Evolutionary conservation across 1,284 basidiomycete species (phyloP), one percentile per base, ranked within the genome.

Genomic region (Tetrapyrgos nigripes): DNA sequence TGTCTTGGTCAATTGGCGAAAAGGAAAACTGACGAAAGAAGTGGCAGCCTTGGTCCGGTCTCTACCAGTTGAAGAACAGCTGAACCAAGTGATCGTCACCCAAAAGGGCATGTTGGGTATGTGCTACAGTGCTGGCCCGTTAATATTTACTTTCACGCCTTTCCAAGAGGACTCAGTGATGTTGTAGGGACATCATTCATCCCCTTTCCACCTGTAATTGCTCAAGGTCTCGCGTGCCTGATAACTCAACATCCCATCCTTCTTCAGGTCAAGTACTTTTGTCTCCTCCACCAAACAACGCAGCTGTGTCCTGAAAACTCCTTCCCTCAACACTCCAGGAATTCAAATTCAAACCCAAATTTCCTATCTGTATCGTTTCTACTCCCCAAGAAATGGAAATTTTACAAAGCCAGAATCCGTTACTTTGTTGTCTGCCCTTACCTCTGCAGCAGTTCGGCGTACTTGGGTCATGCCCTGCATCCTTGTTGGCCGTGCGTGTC

Each of bases 21-120:
- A 79, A 99, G 97, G 97, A 97, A 97, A 83, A 98, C 96, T 14
- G 97, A 97, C 17, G 97, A 99, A n/a, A 87, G 97, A 99, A 89
- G 97, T 98, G 13, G 97, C 97, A n/a, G 97, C 97, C 0, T 80
- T 99, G 65, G 93, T 99, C 65, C 94, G 97, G 62, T 98, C 97
- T 43, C 79, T 99, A 33, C 97, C 97, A 14, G 96, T 99, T 45
- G 96, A 99, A 81, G 97, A 99, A 78, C 97, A 99, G 78, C 97
- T 96, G 23, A 99, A 99, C 78, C 96, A 98, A 73, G 95, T 99
- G 66, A 98, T 99, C 65, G 97, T 99, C 59, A 98, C 97, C 40
- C 89, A 97, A 59, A 99, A 99, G 88, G 97, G 97, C 80, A 98
- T 99, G 97, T 87, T 98, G 74, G 89, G 88, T 88, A 71, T 57